A percentile compares a stretch with the other conserved stretches of the same genome.
These are phyloP conservation scores for Circinella minor DNA, from an alignment of 371 early-diverging fungal species.

Conservation along the genomic window DNA sequence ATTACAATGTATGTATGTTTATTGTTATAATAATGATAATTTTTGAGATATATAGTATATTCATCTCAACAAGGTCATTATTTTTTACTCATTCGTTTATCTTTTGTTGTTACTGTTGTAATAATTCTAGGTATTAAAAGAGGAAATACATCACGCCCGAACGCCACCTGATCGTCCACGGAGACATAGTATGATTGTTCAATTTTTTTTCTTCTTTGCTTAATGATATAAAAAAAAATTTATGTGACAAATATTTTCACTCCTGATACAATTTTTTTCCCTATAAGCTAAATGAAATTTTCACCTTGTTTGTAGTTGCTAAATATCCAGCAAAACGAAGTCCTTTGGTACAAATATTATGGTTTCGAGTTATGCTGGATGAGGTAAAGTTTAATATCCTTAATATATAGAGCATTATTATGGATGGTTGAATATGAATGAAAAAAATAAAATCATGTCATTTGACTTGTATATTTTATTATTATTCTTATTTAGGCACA, in stretches of 20 bases:
- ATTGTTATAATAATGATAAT: no score
- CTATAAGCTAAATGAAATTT: no score
- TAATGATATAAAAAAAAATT: no score
- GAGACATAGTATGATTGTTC: constrained; percentile 23
- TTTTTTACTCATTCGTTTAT: background rate
- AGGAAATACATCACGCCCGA: constrained; percentile 56
- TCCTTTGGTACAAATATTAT: constrained; percentile 54
- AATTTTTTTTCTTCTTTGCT: no score
- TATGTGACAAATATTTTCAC: no score
- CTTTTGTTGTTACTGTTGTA: background rate
- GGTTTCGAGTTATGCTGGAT: constrained; percentile 67
- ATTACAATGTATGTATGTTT: constrained; percentile 47
- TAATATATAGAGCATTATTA: background rate
- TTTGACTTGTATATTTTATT: no score
- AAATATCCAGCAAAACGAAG: constrained; percentile 46
- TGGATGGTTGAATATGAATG: background rate
- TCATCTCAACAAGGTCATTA: background rate
- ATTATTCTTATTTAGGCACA: constrained; percentile 52
- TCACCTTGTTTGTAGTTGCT: constrained; percentile 18
- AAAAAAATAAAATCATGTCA: no score
- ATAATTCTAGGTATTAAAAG: constrained; percentile 38
- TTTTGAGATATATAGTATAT: no score
- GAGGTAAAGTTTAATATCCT: constrained; percentile 32
- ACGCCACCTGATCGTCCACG: constrained; percentile 31
- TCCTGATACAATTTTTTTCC: no score